Evolutionary conservation across 169 alveolate species (phyloP).

Genomic region (Perkinsus marinus): DNA sequence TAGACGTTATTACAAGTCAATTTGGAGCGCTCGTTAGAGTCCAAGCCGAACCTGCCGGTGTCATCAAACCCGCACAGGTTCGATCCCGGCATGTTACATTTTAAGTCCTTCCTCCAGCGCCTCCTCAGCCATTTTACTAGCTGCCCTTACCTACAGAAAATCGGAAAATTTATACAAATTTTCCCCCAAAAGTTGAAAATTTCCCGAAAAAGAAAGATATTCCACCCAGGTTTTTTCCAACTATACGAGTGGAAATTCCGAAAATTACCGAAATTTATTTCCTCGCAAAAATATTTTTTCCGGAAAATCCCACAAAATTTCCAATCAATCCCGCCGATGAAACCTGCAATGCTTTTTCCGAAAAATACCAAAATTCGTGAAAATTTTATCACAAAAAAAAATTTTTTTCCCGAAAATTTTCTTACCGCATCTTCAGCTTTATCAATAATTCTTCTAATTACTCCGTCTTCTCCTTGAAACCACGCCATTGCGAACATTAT

Average conservation of each 20-base stretch:
- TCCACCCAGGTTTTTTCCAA: not conserved
- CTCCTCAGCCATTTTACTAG: not conserved
- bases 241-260: not conserved
- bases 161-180: not conserved
- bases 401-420: not conserved
- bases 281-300: not conserved
- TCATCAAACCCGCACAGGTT: not conserved
- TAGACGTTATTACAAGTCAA: not conserved
- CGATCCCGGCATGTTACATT: not conserved
- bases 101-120: not conserved
- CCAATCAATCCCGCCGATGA: too few species aligned
- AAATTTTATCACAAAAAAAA: not conserved
- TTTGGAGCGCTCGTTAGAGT: not conserved
- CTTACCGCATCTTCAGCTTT: not conserved
- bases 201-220: not conserved
- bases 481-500: not conserved
- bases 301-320: not conserved
- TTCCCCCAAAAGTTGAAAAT: not conserved
- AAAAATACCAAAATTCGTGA: not conserved
- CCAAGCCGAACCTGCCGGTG: not conserved
- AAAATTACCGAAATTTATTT: not conserved
- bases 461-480: not conserved
- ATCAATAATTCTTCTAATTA: not conserved
- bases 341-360: too few species aligned
- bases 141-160: not conserved